These are phyloP conservation scores for Solanum habrochaites DNA, from an alignment of 257 asterid species.

Conservation along the genomic window DNA sequence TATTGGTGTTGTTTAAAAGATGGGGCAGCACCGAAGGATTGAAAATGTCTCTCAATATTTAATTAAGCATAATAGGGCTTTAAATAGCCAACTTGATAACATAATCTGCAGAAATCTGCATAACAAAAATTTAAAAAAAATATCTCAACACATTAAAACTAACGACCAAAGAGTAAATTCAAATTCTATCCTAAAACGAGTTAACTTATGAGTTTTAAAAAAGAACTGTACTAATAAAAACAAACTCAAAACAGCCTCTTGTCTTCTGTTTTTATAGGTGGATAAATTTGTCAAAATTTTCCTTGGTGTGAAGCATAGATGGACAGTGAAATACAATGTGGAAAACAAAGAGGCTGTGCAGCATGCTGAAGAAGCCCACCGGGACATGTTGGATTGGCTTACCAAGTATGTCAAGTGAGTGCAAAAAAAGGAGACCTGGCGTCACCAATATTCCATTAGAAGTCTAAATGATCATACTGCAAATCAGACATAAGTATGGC, in stretches of 20 bases:
- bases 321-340: constrained; percentile 41
- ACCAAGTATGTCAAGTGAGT: constrained; percentile 23
- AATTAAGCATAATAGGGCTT: too few species aligned
- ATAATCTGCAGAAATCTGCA: too few species aligned
- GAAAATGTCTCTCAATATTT: too few species aligned
- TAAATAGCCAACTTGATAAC: too few species aligned
- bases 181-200: too few species aligned
- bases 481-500: not conserved
- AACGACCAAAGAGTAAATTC: not conserved
- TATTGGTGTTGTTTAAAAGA: too few species aligned
- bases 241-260: not conserved
- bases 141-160: too few species aligned
- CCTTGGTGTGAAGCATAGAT: constrained; percentile 39
- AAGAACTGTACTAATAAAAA: too few species aligned
- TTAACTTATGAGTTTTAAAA: too few species aligned
- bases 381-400: constrained; percentile 38
- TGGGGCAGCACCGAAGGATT: too few species aligned
- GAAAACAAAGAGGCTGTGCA: constrained; percentile 29
- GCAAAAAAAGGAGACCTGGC: not conserved
- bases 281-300: constrained; percentile 34
- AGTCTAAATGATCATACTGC: not conserved
- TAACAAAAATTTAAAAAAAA: too few species aligned
- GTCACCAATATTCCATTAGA: not conserved
- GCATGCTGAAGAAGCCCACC: constrained; percentile 43
- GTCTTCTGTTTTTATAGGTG: constrained; percentile 12